Evolutionary conservation across 2,329 filamentous ascomycete genomes (phyloP), one percentile per base, ranked within the genome.

Genomic region (Xylariaceae sp.): DNA sequence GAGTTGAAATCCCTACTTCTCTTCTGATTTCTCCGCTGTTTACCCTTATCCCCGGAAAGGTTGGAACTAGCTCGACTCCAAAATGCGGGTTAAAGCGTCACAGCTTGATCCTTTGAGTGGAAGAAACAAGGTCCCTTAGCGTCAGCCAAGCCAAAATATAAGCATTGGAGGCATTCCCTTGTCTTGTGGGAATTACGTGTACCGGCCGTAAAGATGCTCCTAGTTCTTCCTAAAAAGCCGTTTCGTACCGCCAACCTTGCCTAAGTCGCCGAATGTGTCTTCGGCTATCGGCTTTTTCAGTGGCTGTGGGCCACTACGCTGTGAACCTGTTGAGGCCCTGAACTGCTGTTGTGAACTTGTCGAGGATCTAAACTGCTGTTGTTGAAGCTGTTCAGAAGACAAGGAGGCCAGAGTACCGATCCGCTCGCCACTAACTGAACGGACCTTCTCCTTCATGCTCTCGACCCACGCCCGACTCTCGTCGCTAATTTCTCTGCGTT

Each of bases 401-500:
- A n/a, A n/a, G 2, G 51, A 52, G 16, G 32, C 17, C 12, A 45
- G 40, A 48, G 67, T 58, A 17, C 64, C 52, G 40, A 65, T 66
- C 38, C 67, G 68, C 62, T 82, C 82, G 45, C 78, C 78, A 59
- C 83, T 87, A 49, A 82, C 85, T 37, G 82, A 75, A 48, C 85
- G 79, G 33, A 90, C 88, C 61, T 88, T 85, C 59, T 88, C 85
- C 68, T 89, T 85, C 70, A 93, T 85, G 50, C 82, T 87, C 64
- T 91, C 85, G 8, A 93, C 85, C 88, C 88, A 93, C 32, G 83
- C 82, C 47, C 81, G 75, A 60, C 85, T 88, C 65, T 90, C 83
- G 44, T 83, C 81, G 45, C 82, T 86, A 68, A 82, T 86, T 61
- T 75, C 79, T 11, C 80, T 78, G 6, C 79, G 75, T 53, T 77